Base-by-base conservation (phyloP, 805 yeast genomes). In the Zygosaccharomyces lentus region DNA sequence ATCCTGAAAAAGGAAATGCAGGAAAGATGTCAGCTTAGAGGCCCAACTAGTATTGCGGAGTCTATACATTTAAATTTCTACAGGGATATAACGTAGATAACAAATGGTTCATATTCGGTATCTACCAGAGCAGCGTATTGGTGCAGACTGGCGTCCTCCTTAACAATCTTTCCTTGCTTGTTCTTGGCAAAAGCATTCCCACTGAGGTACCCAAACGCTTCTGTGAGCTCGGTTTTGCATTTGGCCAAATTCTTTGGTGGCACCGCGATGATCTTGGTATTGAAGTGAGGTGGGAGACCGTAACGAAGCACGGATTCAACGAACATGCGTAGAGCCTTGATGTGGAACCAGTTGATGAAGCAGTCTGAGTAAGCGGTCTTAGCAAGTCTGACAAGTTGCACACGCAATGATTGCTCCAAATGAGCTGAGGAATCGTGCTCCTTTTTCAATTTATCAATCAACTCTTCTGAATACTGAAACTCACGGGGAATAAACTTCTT, bases 61-160 rank as follows among this genome's bases (percentile, higher is more conserved):
- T 43, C 49, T 43, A 49, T 45, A 37, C 17, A 49, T 29, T 9
- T 27, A 7, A 15, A 37, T 26, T 37, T 45, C 48, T 46, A 49
- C 49, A 49, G 37, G 43, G 42, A 45, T 34, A 49, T 41, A 40
- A 46, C 46, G 66, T 87, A 91, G 55, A 93, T 68, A 43, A 91
- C 99, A 70, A 93, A 93, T 43, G 98, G 98, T 69, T 91, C 96
- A 66, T 91, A 91, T 48, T 91, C 97, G 24, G 91, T 81, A 67
- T 93, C 99, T 41, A 89, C 96, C 58, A 93, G 71, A 1, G 95
- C 80, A 9, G 96, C 91, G 66, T 87, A 93, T 65, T 91, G 98
- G 55, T 82, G 79, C 58, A 91, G 74, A 37, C 79, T 81, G 29
- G 66, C 57, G 62, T 83, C 87, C 57, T 82, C 80, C 29, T 57